Evolutionary conservation across 139 green algal species (phyloP).

Genomic region (Astrephomene gubernaculifera): DNA sequence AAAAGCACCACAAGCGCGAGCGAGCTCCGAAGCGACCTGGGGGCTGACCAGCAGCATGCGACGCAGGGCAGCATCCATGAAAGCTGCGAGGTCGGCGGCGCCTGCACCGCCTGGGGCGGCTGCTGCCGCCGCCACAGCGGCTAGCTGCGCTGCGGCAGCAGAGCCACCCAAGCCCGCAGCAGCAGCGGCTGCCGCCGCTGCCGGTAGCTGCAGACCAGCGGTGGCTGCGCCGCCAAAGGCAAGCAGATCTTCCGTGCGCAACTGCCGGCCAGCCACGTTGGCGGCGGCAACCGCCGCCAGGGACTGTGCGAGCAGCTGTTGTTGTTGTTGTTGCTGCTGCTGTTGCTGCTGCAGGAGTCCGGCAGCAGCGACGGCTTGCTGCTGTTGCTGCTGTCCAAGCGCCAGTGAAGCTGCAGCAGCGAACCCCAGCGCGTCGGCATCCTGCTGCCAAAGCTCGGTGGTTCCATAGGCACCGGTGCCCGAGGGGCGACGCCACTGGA

Average conservation of each 20-base stretch:
- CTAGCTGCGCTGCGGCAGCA: slow-evolving; percentile 9
- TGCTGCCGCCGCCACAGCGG: neutral
- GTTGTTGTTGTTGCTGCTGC: slow-evolving; percentile 19
- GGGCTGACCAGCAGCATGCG: slow-evolving; percentile 40
- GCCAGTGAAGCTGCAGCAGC: neutral
- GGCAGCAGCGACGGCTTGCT: neutral
- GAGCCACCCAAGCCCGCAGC: neutral
- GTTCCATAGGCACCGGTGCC: neutral
- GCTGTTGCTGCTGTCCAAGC: slow-evolving; percentile 23
- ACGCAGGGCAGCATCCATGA: slow-evolving; percentile 22
- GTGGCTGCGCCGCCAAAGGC: neutral
- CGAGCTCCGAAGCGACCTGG: slow-evolving; percentile 29
- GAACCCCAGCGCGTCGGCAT: slow-evolving; percentile 8
- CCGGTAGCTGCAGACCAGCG: neutral
- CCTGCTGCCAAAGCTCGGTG: neutral
- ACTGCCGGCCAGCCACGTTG: slow-evolving; percentile 2
- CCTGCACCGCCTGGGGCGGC: neutral
- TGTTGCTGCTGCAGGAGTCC: neutral
- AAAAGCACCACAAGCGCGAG: slow-evolving; percentile 30
- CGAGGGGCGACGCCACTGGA: slow-evolving; percentile 18
- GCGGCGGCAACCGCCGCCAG: slow-evolving; percentile 34
- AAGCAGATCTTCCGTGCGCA: slow-evolving; percentile 17
- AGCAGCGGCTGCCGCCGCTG: neutral
- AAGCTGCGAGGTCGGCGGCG: neutral
- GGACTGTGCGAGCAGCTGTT: slow-evolving; percentile 13